Conservation (phyloP, 257 asterid genomes). For the Nicotiana tomentosiformis region DNA sequence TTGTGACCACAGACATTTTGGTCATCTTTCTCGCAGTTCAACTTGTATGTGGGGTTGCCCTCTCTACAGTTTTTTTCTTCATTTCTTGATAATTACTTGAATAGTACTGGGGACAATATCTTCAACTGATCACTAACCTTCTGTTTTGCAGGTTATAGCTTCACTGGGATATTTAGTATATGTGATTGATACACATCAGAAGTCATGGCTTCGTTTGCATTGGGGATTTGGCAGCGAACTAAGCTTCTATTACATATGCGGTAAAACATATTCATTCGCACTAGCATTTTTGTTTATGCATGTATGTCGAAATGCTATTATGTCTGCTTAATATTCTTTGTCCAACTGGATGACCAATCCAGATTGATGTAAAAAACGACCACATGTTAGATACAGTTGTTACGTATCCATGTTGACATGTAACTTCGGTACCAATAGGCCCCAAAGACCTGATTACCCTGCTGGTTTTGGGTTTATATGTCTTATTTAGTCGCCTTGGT, state of each 20-base stretch:
- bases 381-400: background rate
- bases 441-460: background rate
- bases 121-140: constrained; percentile 1
- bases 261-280: constrained; percentile 29
- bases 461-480: background rate
- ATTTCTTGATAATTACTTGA: background rate
- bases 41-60: constrained; percentile 44
- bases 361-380: background rate
- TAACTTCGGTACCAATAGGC: background rate
- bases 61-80: background rate
- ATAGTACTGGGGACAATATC: background rate
- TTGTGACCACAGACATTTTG: constrained; percentile 80
- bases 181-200: constrained; percentile 58
- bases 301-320: background rate
- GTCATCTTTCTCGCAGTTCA: constrained; percentile 79
- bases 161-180: constrained; percentile 59
- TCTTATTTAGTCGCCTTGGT: background rate
- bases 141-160: constrained; percentile 54
- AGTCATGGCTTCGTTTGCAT: constrained; percentile 61
- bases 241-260: constrained; percentile 87
- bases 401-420: background rate
- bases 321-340: background rate
- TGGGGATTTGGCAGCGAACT: constrained; percentile 73
- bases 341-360: background rate
- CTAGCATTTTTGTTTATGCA: background rate